Evolutionary conservation across 768 basidiomycete species (phyloP), one percentile per base, ranked within the genome.

Genomic region (Lactarius deliciosus): DNA sequence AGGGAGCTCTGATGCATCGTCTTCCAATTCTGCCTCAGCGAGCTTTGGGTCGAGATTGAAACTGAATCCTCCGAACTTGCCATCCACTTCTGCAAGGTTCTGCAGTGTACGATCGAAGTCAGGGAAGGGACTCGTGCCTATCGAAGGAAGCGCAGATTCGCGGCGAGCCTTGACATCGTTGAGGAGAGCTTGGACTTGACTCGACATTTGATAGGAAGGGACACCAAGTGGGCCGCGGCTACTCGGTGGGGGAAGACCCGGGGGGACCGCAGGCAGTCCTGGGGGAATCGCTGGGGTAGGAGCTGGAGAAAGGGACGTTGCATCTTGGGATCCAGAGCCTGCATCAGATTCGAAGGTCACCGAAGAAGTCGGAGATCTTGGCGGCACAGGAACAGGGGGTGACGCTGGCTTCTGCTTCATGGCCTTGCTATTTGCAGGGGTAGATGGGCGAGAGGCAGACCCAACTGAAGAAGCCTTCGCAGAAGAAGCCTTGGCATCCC

Each of bases 31-130:
- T 30, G 72, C 71, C 30, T 79, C 77, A 7, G 86, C 89, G 32
- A 93, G 79, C 70, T 87, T 91, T 32, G 90, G 89, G 75, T 93
- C 92, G 54, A 94, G 78, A 76, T 88, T 94, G 78, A 96, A 95
- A 75, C 88, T 92, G 79, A 95, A 95, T 10, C 89, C 86, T 38
- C 85, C 81, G 72, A 82, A 81, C 61, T 80, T 84, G 36, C 78
- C 83, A 69, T 89, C 89, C 53, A 81, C 85, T 9, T 82, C 83
- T 60, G 84, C 85, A 53, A 94, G 79, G 57, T 84, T 86, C 73
- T 90, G 86, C 55, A 95, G 79, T 22, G 91, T 93, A 36, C 91
- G 86, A 75, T 94, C 93, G 70, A 96, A 87, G 69, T 96, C 94
- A 11, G 94, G 94, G 83, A 96, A 96, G 13, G 91, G 85, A 74